Base-by-base conservation (phyloP, 2,329 filamentous ascomycete species). In the Curvularia eragrostidis region DNA sequence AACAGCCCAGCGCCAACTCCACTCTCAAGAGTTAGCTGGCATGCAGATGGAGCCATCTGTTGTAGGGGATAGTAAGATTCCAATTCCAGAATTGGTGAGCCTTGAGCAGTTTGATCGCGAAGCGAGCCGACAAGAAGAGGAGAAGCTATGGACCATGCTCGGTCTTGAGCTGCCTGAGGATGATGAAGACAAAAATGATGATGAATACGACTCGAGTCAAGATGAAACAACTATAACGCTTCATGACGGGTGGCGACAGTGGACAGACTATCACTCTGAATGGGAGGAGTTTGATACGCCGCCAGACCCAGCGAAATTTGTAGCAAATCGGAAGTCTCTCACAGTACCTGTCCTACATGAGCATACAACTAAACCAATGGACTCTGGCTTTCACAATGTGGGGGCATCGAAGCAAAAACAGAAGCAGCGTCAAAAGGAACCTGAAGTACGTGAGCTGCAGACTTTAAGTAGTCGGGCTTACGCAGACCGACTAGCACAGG, bases 231-330 rank as follows among this genome's bases (percentile, higher is more conserved):
- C 52, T 64, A 62, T 52, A 63, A 77, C 62, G 44, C 77, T 81
- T 10, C 53, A 77, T 9, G 65, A 74, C n/a, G 73, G 81, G 48
- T 86, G 84, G 84, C 78, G 81, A 49, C 75, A 76, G 24, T 75
- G 72, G 48, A 74, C 77, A 1, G 66, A 81, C 1, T 84, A 82
- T 50, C 78, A 75, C 44, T 75, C 79, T 18, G 77, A 81, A 30
- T 86, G 84, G 84, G 83, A 86, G 64, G 66, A 66, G n/a, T 57
- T 63, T 38, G 48, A 48, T 0, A 60, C 42, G 3, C 65, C 67
- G 18, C 59, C 74, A 1, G 57, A 63, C 3, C 23, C 21, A 7
- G 48, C 59, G 3, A 62, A 32, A 3, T 71, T 76, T 42, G 10
- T 58, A 12, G 59, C 58, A 7, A 72, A 70, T 26, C 62, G 61